Conservation (phyloP, 495 filamentous ascomycete genomes). For the Aspergillus leporis region DNA sequence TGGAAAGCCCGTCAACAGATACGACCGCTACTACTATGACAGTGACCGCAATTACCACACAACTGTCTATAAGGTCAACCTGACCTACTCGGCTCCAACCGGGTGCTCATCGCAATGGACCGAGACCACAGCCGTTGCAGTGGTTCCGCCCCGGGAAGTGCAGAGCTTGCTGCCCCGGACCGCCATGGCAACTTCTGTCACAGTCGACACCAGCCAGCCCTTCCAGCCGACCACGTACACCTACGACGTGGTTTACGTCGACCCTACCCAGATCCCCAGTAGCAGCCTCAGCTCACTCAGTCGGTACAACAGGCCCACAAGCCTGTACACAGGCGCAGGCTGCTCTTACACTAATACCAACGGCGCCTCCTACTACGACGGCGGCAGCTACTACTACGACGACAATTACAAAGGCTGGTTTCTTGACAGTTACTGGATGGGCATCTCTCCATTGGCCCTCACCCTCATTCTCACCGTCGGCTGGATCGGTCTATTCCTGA, state of each 20-base stretch:
- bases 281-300: conserved; percentile 25
- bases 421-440: conserved; percentile 24
- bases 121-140: conserved; percentile 22
- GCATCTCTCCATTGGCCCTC: conserved; percentile 32
- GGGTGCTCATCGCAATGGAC: conserved; percentile 36
- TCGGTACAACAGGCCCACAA: conserved; percentile 20
- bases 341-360: conserved; percentile 11
- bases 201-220: conserved; percentile 23
- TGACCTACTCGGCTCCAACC: conserved; percentile 38
- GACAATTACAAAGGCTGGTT: conserved; percentile 24
- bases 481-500: conserved; percentile 42
- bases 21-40: conserved; percentile 15
- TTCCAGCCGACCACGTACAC: conserved; percentile 32
- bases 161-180: conserved; percentile 23
- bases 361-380: background rate
- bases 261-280: conserved; percentile 33
- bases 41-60: conserved; percentile 15
- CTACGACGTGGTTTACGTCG: conserved; percentile 32
- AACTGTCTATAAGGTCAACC: conserved; percentile 34
- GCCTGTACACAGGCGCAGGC: conserved; percentile 17
- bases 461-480: conserved; percentile 41
- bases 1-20: conserved; percentile 15
- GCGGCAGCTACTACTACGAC: conserved; percentile 16
- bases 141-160: conserved; percentile 21
- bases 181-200: conserved; percentile 30